phyloP scores from a whole-genome alignment of 306 rosid genomes.

The Inga oerstediana region DNA sequence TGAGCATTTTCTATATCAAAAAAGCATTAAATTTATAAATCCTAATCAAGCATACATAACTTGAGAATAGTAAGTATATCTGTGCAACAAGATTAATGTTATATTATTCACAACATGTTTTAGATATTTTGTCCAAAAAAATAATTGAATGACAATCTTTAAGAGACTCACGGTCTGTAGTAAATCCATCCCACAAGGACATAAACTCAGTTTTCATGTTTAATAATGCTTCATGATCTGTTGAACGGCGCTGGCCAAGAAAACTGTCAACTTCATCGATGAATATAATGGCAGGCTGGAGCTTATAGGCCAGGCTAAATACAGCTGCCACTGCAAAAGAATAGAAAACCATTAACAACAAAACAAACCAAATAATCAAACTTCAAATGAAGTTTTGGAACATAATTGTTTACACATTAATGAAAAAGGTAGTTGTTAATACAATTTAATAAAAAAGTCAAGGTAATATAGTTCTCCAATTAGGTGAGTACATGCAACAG shows the following conservation, averaged over 20 bases:
- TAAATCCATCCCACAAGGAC: slow-evolving; percentile 99
- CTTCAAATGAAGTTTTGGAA: slow-evolving; percentile 15
- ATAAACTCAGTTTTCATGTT: slow-evolving; percentile 99
- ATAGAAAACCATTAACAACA: slow-evolving; percentile 18
- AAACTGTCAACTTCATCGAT: slow-evolving; percentile 99
- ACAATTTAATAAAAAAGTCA: slow-evolving; percentile 6
- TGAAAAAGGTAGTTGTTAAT: neutral
- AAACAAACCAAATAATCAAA: slow-evolving; percentile 16
- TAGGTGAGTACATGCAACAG: neutral
- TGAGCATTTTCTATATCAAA: slow-evolving; percentile 68
- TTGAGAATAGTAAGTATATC: slow-evolving; percentile 14
- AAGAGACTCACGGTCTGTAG: slow-evolving; percentile 84
- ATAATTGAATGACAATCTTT: neutral
- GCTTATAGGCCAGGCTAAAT: slow-evolving; percentile 95
- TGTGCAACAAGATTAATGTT: slow-evolving; percentile 3
- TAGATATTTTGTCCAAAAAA: neutral
- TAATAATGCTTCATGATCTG: slow-evolving; percentile 95
- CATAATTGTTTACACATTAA: slow-evolving; percentile 24
- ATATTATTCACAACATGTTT: slow-evolving; percentile 20
- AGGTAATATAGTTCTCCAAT: neutral
- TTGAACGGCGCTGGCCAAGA: slow-evolving; percentile 89
- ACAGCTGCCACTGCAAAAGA: slow-evolving; percentile 85
- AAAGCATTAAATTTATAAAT: neutral
- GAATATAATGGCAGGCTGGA: slow-evolving; percentile 97
- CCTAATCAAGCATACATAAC: slow-evolving; percentile 25